These are phyloP conservation scores for Senna siamea DNA, from an alignment of 306 rosid genomes.

Conservation along the genomic window DNA sequence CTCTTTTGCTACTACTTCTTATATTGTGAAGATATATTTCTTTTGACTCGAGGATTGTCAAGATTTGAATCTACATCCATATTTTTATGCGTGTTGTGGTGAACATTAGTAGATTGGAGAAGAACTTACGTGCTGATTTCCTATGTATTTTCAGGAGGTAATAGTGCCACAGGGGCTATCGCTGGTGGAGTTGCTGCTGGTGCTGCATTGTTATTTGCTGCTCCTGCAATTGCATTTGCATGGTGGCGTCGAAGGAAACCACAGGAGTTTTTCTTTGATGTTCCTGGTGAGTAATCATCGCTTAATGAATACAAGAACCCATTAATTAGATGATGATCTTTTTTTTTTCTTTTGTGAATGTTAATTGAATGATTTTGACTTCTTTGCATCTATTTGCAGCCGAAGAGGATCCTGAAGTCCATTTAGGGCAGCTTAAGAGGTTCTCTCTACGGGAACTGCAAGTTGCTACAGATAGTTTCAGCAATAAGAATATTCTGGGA, in stretches of 20 bases:
- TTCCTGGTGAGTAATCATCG: slow-evolving; percentile 70
- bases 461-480: slow-evolving; percentile 94
- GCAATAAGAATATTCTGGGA: slow-evolving; percentile 96
- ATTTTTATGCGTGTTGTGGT: neutral
- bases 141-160: slow-evolving; percentile 65
- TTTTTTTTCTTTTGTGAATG: neutral
- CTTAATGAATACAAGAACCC: slow-evolving; percentile 12
- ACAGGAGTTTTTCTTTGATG: slow-evolving; percentile 96
- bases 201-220: slow-evolving; percentile 94
- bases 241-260: slow-evolving; percentile 99
- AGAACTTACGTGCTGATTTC: slow-evolving; percentile 28
- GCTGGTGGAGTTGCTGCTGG: slow-evolving; percentile 99
- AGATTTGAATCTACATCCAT: neutral
- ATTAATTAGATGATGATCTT: slow-evolving; percentile 12
- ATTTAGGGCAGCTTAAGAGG: slow-evolving; percentile 97
- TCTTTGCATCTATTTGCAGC: slow-evolving; percentile 56
- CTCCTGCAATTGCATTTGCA: slow-evolving; percentile 99
- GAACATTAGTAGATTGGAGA: slow-evolving; percentile 15
- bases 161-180: slow-evolving; percentile 91
- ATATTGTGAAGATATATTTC: neutral
- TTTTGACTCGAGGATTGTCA: neutral
- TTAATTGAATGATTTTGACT: slow-evolving; percentile 33
- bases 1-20: neutral
- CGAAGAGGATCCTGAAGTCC: slow-evolving; percentile 99
- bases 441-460: slow-evolving; percentile 93